Conservation (phyloP, 108 stramenopile genomes). For the Aurantiochytrium sp. region DNA sequence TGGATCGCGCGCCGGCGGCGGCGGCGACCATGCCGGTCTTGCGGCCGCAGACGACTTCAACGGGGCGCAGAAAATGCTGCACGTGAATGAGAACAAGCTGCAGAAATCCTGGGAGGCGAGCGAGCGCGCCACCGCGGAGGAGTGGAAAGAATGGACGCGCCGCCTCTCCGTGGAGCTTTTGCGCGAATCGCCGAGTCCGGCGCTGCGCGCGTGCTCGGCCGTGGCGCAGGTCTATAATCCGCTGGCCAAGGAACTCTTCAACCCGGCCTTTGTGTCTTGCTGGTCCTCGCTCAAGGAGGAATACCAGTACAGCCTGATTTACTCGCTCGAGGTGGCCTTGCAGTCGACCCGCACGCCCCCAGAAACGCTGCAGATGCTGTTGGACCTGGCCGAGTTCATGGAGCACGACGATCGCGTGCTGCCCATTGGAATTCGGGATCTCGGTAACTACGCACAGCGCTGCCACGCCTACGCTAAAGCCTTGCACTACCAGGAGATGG, state of each 20-base stretch:
- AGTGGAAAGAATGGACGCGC: constrained; percentile 96
- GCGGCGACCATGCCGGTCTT: neutral
- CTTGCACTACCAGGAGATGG: constrained; percentile 86
- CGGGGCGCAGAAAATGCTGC: constrained; percentile 33
- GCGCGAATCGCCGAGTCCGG: constrained; percentile 87
- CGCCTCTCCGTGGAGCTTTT: constrained; percentile 81
- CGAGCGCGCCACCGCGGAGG: constrained; percentile 77
- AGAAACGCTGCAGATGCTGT: constrained; percentile 82
- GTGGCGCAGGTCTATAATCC: constrained; percentile 90
- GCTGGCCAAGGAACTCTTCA: constrained; percentile 86
- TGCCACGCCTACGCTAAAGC: constrained; percentile 96
- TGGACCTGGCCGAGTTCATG: constrained; percentile 98
- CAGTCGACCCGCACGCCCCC: constrained; percentile 57
- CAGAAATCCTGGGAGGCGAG: constrained; percentile 84
- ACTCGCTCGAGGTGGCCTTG: constrained; percentile 78
- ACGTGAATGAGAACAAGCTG: constrained; percentile 66
- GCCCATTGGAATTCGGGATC: constrained; percentile 81
- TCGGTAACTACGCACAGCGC: constrained; percentile 84
- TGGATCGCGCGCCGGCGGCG: neutral
- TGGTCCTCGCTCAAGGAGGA: constrained; percentile 78
- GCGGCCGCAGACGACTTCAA: too few relatives aligned
- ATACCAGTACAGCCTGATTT: constrained; percentile 69
- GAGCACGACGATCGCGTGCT: constrained; percentile 84
- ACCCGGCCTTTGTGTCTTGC: constrained; percentile 92
- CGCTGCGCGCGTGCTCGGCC: constrained; percentile 78